Percentiles rank a stretch among this genome's conserved stretches.
phyloP scores from a whole-genome alignment of 345 rosid species.

The Melaleuca alternifolia region DNA sequence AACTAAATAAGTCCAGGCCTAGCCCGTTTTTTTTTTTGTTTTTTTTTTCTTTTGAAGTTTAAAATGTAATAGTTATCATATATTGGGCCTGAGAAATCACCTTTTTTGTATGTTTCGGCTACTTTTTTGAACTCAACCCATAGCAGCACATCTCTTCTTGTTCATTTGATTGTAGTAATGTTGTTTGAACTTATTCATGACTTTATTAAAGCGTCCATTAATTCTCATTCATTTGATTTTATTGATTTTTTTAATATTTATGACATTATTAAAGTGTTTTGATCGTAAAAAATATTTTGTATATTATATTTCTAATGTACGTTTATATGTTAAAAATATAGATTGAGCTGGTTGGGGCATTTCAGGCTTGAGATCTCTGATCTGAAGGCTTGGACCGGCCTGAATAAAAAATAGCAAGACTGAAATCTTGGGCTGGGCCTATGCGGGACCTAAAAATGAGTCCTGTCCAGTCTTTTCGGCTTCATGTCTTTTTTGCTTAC shows the following conservation, averaged over 20 bases:
- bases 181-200: neutral
- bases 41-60: neutral
- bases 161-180: neutral
- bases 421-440: neutral
- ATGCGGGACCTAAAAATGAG: neutral
- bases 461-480: neutral
- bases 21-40: neutral
- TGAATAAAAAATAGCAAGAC: neutral
- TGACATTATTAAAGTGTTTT: neutral
- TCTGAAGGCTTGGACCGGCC: neutral
- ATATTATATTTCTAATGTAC: neutral
- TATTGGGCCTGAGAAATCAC: neutral
- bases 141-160: neutral
- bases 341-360: neutral
- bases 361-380: neutral
- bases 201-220: neutral
- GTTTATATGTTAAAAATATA: neutral
- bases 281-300: neutral
- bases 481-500: neutral
- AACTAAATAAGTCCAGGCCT: neutral
- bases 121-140: neutral
- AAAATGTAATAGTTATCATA: neutral
- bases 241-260: neutral
- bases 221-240: neutral
- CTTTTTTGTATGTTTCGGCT: neutral